Evolutionary conservation across 2,329 filamentous ascomycete genomes (phyloP), one percentile per base, ranked within the genome.

Genomic region (Ophiostoma fasciatum): DNA sequence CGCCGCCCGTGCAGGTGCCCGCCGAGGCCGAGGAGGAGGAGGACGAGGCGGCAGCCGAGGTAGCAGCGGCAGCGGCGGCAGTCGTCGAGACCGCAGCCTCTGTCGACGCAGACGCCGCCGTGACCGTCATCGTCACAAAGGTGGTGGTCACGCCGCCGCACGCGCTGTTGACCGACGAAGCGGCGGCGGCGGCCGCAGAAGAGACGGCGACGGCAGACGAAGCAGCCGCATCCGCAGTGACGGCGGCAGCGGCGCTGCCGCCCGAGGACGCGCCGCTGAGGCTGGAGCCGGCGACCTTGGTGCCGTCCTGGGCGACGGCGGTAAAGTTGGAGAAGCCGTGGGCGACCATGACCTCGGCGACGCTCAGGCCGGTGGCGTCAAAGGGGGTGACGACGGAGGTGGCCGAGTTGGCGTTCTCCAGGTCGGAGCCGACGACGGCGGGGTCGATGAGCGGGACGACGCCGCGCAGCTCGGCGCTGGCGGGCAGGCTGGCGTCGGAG

Each of bases 371-470:
- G 35, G 52, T 53, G 12, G 74, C 73, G 30, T 63, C 53, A 31
- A 81, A 71, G 4, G 77, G 73, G 4, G 54, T 62, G 14, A 50
- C 51, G 31, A 66, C 51, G 4, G 70, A 76, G 18, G 54, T 53
- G 3, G 55, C 57, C 13, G 74, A 72, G 51, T 76, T 69, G 41
- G 68, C 66, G 42, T 79, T 80, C 51, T 73, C 70, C 10, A 59
- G 47, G 37, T 65, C 72, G 17, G 69, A 58, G 39, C 66, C 71
- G 34, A 48, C 59, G 27, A 80, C 73, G 42, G 57, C 68, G 3
- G 78, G 76, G 51, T 82, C 78, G 42, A 82, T 67, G 13, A 77
- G 61, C 19, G 77, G 76, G 4, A 78, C 62, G 38, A 82, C 74
- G 42, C 78, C 78, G 29, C 77, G 64, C 22, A 82, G 69, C 37